Evolutionary conservation across 768 basidiomycete species (phyloP).

Genomic region (Leccinum obscurum): DNA sequence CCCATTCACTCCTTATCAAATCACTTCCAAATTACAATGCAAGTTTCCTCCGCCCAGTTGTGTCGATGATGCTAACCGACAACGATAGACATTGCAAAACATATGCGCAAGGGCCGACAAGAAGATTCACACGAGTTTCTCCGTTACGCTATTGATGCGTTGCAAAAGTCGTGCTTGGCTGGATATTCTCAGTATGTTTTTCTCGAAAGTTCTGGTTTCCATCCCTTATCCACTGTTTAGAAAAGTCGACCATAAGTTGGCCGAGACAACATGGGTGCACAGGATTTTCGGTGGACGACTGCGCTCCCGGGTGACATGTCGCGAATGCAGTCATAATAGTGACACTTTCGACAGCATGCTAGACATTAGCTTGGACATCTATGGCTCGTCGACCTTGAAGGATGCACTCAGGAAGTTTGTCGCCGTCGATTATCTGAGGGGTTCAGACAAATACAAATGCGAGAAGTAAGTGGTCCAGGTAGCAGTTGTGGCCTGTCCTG

Average conservation of each 20-base stretch:
- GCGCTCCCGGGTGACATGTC: slow-evolving; percentile 88
- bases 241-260: slow-evolving; percentile 67
- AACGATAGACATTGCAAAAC: slow-evolving; percentile 81
- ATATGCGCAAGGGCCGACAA: slow-evolving; percentile 87
- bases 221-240: slow-evolving; percentile 38
- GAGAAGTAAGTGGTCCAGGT: slow-evolving; percentile 74
- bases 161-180: slow-evolving; percentile 82
- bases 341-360: slow-evolving; percentile 96
- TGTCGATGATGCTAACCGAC: slow-evolving; percentile 7
- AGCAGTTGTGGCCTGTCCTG: not conserved
- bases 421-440: slow-evolving; percentile 78
- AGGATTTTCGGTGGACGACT: slow-evolving; percentile 90
- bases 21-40: slow-evolving; percentile 75
- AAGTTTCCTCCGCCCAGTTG: slow-evolving; percentile 26
- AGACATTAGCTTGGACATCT: slow-evolving; percentile 91
- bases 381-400: slow-evolving; percentile 56
- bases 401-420: slow-evolving; percentile 81
- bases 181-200: slow-evolving; percentile 66
- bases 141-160: slow-evolving; percentile 86
- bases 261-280: slow-evolving; percentile 92
- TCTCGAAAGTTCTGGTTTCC: not conserved
- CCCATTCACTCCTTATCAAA: slow-evolving; percentile 61
- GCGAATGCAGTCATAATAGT: slow-evolving; percentile 78
- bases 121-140: slow-evolving; percentile 99
- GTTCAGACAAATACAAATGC: slow-evolving; percentile 96